Evolutionary conservation across 1,139 yeast genomes (phyloP), one percentile per base, ranked within the genome.

Genomic region (Arxiozyma bovina): DNA sequence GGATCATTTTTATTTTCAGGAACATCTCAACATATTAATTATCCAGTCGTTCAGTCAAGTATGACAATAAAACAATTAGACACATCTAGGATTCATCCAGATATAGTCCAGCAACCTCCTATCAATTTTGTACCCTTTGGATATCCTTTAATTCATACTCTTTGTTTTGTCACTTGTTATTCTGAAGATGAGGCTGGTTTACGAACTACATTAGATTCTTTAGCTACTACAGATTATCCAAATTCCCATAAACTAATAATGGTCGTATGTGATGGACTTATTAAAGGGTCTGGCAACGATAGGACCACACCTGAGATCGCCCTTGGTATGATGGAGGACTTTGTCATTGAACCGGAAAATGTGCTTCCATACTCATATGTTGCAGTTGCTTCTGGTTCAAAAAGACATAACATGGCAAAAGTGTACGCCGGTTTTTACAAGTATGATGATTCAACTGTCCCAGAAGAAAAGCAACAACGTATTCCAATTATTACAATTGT

Each of bases 361-460:
- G 96, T 89, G 18, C 72, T 79, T 64, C 80, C 96, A 1, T 77
- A 82, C 63, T 89, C 97, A 0, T 91, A 93, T 68, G 96, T 93
- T 50, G 95, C 98, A 9, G 97, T 93, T 53, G 96, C 96, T 1
- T 86, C 85, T 65, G 98, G 98, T 60, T 67, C 87, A 9, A 90
- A 88, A 72, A 85, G 98, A 69, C 98, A 91, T 67, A 93, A 93
- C 68, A 89, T 89, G 96, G 97, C 98, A n/a, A 90, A 90, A 70
- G 89, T 91, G 15, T 85, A 85, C 65, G 83, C 95, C 17, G 98
- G 98, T 0, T 93, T 87, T 68, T 91, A 91, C 73, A 83, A 83
- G 60, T 91, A 89, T 66, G 82, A 87, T 63, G 85, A 85, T 60
- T 67, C 72, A 8, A 86, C 94, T 3, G 82, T 88, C 50, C 87